Conservation (phyloP, 352 stramenopile species). For the Phytophthora cajani region DNA sequence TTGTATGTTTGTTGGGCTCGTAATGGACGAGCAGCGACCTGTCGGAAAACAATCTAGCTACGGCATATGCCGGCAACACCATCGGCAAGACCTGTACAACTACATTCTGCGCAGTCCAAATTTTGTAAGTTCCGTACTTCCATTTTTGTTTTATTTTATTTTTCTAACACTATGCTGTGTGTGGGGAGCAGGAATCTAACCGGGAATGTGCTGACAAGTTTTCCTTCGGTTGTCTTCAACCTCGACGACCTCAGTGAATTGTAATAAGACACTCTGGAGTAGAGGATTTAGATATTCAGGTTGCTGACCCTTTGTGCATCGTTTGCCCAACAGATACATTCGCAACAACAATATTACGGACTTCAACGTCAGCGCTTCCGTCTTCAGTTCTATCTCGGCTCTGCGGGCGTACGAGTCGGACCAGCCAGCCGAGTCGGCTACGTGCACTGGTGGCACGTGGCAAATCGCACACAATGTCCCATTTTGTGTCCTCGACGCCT, state of each 20-base stretch:
- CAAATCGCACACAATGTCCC: conserved; percentile 29
- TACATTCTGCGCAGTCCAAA: conserved; percentile 36
- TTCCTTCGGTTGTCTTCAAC: conserved; percentile 42
- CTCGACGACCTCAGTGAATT: conserved; percentile 34
- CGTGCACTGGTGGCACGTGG: conserved; percentile 34
- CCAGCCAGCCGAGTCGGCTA: conserved; percentile 17
- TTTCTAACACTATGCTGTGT: background rate
- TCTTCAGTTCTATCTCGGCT: conserved; percentile 18
- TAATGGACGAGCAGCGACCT: conserved; percentile 39
- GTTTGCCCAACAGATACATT: conserved; percentile 36
- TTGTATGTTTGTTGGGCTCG: background rate
- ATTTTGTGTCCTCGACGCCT: conserved; percentile 42
- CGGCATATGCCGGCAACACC: conserved; percentile 39
- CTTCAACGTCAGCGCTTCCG: conserved; percentile 36
- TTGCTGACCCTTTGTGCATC: conserved; percentile 1
- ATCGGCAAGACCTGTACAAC: conserved; percentile 33
- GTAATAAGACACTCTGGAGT: conserved; percentile 19
- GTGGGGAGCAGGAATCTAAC: conserved; percentile 34
- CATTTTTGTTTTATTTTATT: background rate
- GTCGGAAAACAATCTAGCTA: conserved; percentile 42
- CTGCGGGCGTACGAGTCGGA: conserved; percentile 40
- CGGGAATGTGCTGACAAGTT: conserved; percentile 37
- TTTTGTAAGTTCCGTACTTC: conserved; percentile 32
- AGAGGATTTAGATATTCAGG: background rate
- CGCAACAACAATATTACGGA: conserved; percentile 42